Percentiles rank a stretch among this genome's conserved stretches.
These are phyloP conservation scores for Neoboletus brunneissimus DNA, from an alignment of 768 basidiomycete genomes.

Conservation along the genomic window DNA sequence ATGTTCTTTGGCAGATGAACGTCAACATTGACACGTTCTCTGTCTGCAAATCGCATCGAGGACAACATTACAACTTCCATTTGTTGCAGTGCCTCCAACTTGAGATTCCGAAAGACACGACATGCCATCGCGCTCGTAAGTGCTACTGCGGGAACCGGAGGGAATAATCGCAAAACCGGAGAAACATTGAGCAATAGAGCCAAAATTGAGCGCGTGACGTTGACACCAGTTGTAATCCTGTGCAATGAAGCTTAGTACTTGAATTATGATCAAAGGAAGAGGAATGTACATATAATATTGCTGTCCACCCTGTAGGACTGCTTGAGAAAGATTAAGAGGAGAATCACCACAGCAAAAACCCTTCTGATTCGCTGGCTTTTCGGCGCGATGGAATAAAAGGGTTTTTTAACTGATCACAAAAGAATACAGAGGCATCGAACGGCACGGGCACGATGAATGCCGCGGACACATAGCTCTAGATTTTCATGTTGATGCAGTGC, in stretches of 20 bases:
- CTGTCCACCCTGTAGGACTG: conserved; percentile 38
- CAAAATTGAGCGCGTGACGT: conserved; percentile 28
- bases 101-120: conserved; percentile 36
- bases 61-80: conserved; percentile 12
- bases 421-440: conserved; percentile 35
- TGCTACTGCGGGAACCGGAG: conserved; percentile 29
- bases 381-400: conserved; percentile 15
- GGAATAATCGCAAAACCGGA: conserved; percentile 22
- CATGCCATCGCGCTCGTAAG: conserved; percentile 34
- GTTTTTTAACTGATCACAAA: conserved; percentile 35
- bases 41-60: conserved; percentile 17
- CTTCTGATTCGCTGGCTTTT: conserved; percentile 12
- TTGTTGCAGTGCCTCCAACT: conserved; percentile 11
- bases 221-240: conserved; percentile 35
- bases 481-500: conserved; percentile 30
- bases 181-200: conserved; percentile 19
- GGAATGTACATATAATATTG: conserved; percentile 36
- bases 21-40: neutral
- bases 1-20: neutral
- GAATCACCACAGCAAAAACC: conserved; percentile 21
- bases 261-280: neutral
- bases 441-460: conserved; percentile 30
- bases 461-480: conserved; percentile 23
- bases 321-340: conserved; percentile 33
- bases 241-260: neutral